Evolutionary conservation across 2,329 filamentous ascomycete species (phyloP), one percentile per base, ranked within the genome.

Genomic region (Colletotrichum gloeosporioides): DNA sequence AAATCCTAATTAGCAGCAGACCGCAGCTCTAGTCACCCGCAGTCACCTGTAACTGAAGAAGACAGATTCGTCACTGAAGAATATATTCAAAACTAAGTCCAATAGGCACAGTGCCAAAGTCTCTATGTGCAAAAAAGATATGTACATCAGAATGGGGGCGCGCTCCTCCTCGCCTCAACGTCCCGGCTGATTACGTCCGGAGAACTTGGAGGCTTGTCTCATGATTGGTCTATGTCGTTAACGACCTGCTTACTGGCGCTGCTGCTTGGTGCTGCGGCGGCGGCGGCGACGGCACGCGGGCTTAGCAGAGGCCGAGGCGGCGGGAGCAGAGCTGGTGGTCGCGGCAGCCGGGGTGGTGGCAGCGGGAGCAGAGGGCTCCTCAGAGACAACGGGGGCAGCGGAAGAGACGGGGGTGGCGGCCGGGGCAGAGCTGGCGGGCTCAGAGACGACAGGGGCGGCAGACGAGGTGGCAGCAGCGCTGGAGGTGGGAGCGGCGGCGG

Each of bases 261-360:
- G 71, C 70, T 73, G n/a, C 70, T 63, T 61, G 70, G 34, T 62
- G 31, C 70, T 71, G 70, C 73, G 73, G 70, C 70, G 73, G 63
- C 73, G 73, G 44, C 73, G 73, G n/a, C 73, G 70, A 36, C 59
- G 59, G 69, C 73, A 76, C 49, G 73, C 29, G 53, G 73, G 69
- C 73, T 76, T 76, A 10, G 39, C 69, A 27, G 61, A 63, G 6
- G 73, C 63, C 12, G 69, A 68, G 6, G 69, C 73, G 44, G 62
- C 39, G 8, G 69, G 73, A 4, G 73, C 55, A 63, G 69, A 55
- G 69, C 53, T 73, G 44, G 73, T 59, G 64, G 63, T 68, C 29
- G 73, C 61, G 53, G 73, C 69, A 53, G 68, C 55, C 55, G 68
- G 55, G 68, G 66, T 44, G 66, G 55, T 70, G 39, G 59, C 59